Conservation (phyloP, 176 grass and related monocot genomes). For the Lolium multiflorum region DNA sequence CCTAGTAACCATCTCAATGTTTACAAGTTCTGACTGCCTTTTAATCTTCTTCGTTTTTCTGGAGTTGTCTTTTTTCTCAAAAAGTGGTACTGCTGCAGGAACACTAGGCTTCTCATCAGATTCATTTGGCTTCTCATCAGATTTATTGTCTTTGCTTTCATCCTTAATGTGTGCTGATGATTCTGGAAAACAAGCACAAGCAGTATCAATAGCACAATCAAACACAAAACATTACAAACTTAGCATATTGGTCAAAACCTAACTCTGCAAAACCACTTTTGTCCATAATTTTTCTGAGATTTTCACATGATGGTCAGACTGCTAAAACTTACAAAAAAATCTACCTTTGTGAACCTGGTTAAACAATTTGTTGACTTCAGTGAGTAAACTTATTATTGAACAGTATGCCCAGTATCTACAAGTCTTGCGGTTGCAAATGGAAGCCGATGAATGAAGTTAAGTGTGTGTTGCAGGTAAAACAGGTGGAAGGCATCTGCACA, state of each 20-base stretch:
- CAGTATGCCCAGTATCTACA: slow-evolving; percentile 26
- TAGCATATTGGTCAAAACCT: neutral
- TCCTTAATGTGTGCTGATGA: slow-evolving; percentile 92
- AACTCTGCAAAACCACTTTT: slow-evolving; percentile 27
- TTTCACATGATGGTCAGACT: slow-evolving; percentile 2
- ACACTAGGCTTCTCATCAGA: slow-evolving; percentile 60
- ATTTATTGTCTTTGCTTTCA: slow-evolving; percentile 74
- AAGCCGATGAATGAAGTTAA: slow-evolving; percentile 15
- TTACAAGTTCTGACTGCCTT: slow-evolving; percentile 66
- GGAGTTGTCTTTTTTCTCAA: slow-evolving; percentile 64
- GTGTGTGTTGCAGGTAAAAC: slow-evolving; percentile 14
- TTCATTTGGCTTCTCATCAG: neutral
- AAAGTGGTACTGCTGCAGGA: slow-evolving; percentile 41
- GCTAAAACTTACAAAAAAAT: slow-evolving; percentile 27
- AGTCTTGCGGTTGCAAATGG: slow-evolving; percentile 2
- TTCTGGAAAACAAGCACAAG: slow-evolving; percentile 58
- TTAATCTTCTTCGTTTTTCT: slow-evolving; percentile 71
- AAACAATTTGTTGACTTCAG: neutral
- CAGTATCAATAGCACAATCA: slow-evolving; percentile 37
- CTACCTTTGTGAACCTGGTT: neutral
- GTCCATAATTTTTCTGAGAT: neutral
- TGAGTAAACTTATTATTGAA: neutral
- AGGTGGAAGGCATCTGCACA: neutral
- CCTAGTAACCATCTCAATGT: slow-evolving; percentile 54
- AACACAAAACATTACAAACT: slow-evolving; percentile 23